phyloP scores from a whole-genome alignment of 2,329 filamentous ascomycete species.

The Cercospora berteroae region DNA sequence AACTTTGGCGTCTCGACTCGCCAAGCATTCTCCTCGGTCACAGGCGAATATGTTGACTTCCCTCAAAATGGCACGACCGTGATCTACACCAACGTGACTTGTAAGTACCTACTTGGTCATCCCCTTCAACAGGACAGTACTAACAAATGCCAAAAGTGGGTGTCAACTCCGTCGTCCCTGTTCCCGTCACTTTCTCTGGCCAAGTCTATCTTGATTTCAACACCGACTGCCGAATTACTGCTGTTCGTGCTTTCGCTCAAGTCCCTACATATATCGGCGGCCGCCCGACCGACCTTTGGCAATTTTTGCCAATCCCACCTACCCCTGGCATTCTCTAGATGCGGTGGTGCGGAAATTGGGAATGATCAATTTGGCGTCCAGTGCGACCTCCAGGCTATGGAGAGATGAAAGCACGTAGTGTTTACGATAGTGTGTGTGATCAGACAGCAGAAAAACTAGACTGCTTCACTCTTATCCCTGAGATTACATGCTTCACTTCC shows the following conservation, averaged over 20 bases:
- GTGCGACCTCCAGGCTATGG: background rate
- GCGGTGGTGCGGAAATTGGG: too few relatives aligned
- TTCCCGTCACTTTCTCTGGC: slow-evolving; percentile 18
- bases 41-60: slow-evolving; percentile 18
- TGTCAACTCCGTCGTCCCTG: slow-evolving; percentile 5
- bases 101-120: too few relatives aligned
- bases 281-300: slow-evolving; percentile 9
- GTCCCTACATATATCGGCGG: slow-evolving; percentile 17
- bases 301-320: slow-evolving; percentile 11
- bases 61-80: slow-evolving; percentile 17
- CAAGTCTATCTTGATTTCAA: slow-evolving; percentile 19
- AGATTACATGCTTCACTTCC: too few relatives aligned
- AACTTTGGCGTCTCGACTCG: slow-evolving; percentile 15
- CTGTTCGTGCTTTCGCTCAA: slow-evolving; percentile 16
- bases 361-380: background rate
- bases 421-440: background rate
- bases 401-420: background rate
- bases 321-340: slow-evolving; percentile 7
- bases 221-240: slow-evolving; percentile 17
- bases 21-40: slow-evolving; percentile 21
- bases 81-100: slow-evolving; percentile 22
- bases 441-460: background rate
- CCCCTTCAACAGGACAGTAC: too few relatives aligned
- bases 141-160: background rate
- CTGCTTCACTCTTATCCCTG: too few relatives aligned